Evolutionary conservation across 148 eudicot genomes (phyloP), one percentile per base, ranked within the genome.

Genomic region (Amaranthus hypochondriacus): DNA sequence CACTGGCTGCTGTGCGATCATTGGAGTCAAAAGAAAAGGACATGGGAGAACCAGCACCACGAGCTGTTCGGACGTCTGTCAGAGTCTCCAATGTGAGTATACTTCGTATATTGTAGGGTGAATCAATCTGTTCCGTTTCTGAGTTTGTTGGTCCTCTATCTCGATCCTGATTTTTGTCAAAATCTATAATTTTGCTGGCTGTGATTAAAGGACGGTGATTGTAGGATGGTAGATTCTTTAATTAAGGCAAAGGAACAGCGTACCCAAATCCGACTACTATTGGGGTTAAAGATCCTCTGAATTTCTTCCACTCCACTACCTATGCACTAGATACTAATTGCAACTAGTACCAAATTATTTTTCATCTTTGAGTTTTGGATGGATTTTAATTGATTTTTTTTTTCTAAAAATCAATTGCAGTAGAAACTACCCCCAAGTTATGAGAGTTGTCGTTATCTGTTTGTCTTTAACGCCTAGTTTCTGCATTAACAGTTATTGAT

Each of bases 41-140:
- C 67, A 84, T 93, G 81, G 95, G 75, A 7, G 97, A 94, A 79
- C 97, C 98, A 49, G 92, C 92, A 43, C 93, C 90, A 50, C 84
- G 91, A 18, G 81, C 72, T 73, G 75, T 93, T 51, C 87, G 95
- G 49, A 94, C 98, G 65, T 94, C 98, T 71, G 97, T 94, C 44
- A 94, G 75, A 84, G 98, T 94, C 78, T 94, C 97, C 57, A 93
- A 93, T 74, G 98, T 93, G 74, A 89, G 97, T 84, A 60, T 72
- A 39, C 7, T 53, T 39, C 15, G 2, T 55, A 11, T 39, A 14
- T n/a, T 13, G 39, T 28, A 28, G 48, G 7, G 47, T 62, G 54
- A 10, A 2, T 57, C 18, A 18, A 12, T 44, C 50, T 10, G 52
- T n/a, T 73, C n/a, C n/a, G 7, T 9, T 53, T 44, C 43, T 28